These are phyloP conservation scores for Scleroderma citrinum DNA, from an alignment of 768 basidiomycete genomes.

Conservation along the genomic window DNA sequence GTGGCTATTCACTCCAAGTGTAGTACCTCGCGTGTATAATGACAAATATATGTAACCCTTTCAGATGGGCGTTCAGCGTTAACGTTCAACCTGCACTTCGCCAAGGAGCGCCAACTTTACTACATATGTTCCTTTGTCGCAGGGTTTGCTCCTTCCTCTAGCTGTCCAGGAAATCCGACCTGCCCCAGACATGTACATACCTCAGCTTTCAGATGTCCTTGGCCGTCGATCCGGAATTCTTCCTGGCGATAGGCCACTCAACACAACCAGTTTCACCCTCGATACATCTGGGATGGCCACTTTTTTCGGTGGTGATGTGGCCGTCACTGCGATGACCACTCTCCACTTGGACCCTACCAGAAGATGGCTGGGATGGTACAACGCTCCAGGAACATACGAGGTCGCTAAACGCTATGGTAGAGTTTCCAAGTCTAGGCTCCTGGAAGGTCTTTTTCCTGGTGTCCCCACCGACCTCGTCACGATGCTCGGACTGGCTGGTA, in stretches of 20 bases:
- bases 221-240: not conserved
- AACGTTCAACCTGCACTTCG: too few relatives aligned
- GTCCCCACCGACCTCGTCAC: constrained; percentile 4
- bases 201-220: not conserved
- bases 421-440: not conserved
- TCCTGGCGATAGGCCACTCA: not conserved
- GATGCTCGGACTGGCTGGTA: constrained; percentile 11
- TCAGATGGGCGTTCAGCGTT: too few relatives aligned
- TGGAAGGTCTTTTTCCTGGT: not conserved
- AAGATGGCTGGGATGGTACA: not conserved
- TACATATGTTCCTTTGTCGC: too few relatives aligned
- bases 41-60: too few relatives aligned
- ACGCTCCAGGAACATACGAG: not conserved
- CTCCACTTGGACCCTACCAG: not conserved
- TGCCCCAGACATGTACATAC: not conserved
- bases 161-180: not conserved
- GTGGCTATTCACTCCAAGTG: too few relatives aligned
- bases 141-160: not conserved
- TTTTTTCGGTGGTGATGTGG: not conserved
- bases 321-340: not conserved
- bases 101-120: too few relatives aligned
- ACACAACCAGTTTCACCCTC: not conserved
- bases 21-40: too few relatives aligned
- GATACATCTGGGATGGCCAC: not conserved
- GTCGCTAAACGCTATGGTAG: not conserved